Conservation (phyloP, 78 protist genomes). For the Pelomyxa schiedti region DNA sequence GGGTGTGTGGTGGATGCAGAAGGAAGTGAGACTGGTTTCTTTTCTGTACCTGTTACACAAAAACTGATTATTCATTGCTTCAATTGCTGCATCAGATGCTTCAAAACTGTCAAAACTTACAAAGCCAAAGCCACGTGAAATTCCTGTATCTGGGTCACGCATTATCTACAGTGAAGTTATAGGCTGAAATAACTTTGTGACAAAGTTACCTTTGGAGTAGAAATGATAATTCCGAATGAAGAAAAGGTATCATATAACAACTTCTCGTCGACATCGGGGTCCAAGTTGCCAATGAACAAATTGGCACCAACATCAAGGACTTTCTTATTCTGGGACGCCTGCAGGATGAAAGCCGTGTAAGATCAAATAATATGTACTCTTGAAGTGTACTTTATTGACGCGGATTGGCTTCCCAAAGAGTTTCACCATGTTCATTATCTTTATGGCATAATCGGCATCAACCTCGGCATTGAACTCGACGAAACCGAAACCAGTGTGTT, state of each 20-base stretch:
- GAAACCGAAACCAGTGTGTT: constrained; percentile 86
- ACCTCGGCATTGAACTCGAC: constrained; percentile 82
- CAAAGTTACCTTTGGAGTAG: constrained; percentile 40
- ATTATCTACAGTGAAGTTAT: constrained; percentile 48
- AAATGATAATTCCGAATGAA: constrained; percentile 82
- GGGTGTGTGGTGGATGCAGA: no score
- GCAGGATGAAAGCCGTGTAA: not conserved
- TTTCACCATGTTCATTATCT: constrained; percentile 73
- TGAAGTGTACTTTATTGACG: constrained; percentile 53
- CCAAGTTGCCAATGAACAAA: constrained; percentile 91
- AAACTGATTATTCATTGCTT: constrained; percentile 68
- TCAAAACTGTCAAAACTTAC: constrained; percentile 82
- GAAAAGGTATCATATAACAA: constrained; percentile 88
- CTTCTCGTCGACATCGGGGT: constrained; percentile 89
- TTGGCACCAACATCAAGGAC: constrained; percentile 82
- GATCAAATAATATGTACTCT: not conserved
- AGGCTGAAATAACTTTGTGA: not conserved
- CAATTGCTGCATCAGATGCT: constrained; percentile 69
- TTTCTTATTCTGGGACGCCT: constrained; percentile 25
- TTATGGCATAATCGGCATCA: constrained; percentile 95
- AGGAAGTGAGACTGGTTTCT: no score
- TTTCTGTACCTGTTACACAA: no score
- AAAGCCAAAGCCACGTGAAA: constrained; percentile 90
- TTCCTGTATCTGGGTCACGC: constrained; percentile 86
- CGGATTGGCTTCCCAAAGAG: constrained; percentile 85